phyloP scores from a whole-genome alignment of 305 asterid species.

The Solanum hybrid region DNA sequence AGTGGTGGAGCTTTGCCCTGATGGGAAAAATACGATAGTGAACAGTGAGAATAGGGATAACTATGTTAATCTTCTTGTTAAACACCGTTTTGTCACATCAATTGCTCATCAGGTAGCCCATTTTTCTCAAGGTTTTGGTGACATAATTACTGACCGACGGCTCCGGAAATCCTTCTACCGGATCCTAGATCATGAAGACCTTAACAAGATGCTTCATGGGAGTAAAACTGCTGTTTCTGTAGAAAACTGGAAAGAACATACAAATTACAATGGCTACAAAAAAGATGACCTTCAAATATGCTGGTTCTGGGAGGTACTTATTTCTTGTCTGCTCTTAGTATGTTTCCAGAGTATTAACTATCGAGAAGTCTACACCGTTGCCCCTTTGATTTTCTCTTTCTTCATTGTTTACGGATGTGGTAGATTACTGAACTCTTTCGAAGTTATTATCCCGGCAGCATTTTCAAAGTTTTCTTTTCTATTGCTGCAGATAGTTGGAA shows the following conservation, averaged over 20 bases:
- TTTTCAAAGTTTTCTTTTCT: neutral
- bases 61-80: conserved; percentile 17
- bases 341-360: neutral
- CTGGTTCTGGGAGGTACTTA: conserved; percentile 20
- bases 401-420: neutral
- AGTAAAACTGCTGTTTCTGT: conserved; percentile 57
- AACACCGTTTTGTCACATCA: conserved; percentile 53
- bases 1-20: neutral
- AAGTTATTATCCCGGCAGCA: neutral
- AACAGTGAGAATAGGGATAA: neutral
- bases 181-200: neutral
- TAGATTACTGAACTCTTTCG: neutral
- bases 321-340: neutral
- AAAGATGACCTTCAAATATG: conserved; percentile 6
- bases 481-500: conserved; percentile 38
- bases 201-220: conserved; percentile 23
- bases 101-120: conserved; percentile 45
- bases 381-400: neutral
- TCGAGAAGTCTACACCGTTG: neutral
- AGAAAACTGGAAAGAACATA: conserved; percentile 31
- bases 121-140: neutral
- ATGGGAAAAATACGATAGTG: neutral
- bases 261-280: conserved; percentile 60
- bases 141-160: neutral
- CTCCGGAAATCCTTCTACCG: neutral